Evolutionary conservation across 192 early-diverging fungal species (phyloP).

Genomic region (Backusella tuberculispora): DNA sequence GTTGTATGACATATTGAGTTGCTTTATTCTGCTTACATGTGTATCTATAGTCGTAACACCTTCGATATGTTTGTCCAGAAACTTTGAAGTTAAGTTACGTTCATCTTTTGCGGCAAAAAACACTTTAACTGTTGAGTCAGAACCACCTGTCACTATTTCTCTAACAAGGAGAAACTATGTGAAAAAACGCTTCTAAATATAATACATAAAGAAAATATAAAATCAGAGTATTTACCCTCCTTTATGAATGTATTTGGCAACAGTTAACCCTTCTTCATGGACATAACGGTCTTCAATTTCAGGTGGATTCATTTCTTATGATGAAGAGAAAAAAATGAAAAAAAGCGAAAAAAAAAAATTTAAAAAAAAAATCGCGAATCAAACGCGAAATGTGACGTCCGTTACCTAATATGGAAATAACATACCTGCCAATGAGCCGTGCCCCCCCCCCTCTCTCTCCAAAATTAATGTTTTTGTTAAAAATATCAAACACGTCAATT

Average conservation of each 20-base stretch:
- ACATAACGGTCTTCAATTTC: conserved; percentile 5
- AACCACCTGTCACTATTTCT: conserved; percentile 5
- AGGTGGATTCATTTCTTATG: neutral
- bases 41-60: neutral
- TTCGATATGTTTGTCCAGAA: neutral
- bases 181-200: conserved; percentile 4
- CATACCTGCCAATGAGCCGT: neutral
- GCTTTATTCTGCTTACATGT: neutral
- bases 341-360: neutral
- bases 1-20: too few relatives aligned
- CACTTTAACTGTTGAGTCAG: neutral
- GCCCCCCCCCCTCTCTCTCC: neutral
- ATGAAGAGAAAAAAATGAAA: neutral
- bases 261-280: neutral
- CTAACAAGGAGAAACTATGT: conserved; percentile 5
- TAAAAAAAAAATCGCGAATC: neutral
- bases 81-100: neutral
- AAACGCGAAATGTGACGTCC: neutral
- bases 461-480: neutral
- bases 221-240: neutral
- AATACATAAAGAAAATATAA: neutral
- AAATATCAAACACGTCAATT: conserved; percentile 4
- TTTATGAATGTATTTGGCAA: neutral
- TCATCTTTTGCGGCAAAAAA: neutral
- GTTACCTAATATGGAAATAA: neutral